A percentile compares a stretch with the other conserved stretches of the same genome.
These are phyloP conservation scores for Ogataea hybrid DNA, from an alignment of 1,139 yeast genomes.

Conservation along the genomic window DNA sequence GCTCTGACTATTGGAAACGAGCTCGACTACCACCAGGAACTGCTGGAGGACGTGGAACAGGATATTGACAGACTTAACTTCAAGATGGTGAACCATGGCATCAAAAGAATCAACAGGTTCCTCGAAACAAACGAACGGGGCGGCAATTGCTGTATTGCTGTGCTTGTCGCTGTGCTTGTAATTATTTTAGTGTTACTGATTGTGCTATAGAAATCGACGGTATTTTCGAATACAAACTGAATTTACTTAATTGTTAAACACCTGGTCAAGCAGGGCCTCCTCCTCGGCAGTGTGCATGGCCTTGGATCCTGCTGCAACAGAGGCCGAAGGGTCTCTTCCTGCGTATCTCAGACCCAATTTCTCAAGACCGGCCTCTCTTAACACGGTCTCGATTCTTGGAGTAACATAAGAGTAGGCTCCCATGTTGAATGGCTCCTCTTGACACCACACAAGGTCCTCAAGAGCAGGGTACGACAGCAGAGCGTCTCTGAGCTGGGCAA, in stretches of 20 bases:
- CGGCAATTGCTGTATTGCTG: constrained; percentile 85
- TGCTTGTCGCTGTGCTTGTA: constrained; percentile 71
- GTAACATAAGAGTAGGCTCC: constrained; percentile 79
- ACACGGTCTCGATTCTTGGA: constrained; percentile 78
- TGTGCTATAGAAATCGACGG: no score
- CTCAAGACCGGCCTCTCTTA: constrained; percentile 73
- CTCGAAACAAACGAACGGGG: constrained; percentile 79
- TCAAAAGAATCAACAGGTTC: constrained; percentile 66
- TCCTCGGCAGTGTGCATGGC: constrained; percentile 86
- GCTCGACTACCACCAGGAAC: no score
- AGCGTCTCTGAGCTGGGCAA: constrained; percentile 84
- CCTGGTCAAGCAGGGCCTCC: constrained; percentile 79
- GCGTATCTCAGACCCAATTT: constrained; percentile 68
- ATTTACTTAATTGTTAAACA: no score
- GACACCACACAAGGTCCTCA: constrained; percentile 93
- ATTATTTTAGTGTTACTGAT: no score
- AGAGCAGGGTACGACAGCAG: constrained; percentile 77
- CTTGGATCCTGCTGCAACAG: constrained; percentile 98
- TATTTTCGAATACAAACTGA: no score
- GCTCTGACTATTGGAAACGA: no score
- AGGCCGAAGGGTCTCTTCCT: constrained; percentile 97
- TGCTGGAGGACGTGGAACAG: no score
- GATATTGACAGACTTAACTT: no score
- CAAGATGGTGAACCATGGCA: constrained; percentile 69
- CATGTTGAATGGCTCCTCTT: constrained; percentile 99